Percentiles rank a stretch among this genome's conserved stretches.
Conservation (phyloP, 176 grass and related monocot genomes). For the Avena insularis region DNA sequence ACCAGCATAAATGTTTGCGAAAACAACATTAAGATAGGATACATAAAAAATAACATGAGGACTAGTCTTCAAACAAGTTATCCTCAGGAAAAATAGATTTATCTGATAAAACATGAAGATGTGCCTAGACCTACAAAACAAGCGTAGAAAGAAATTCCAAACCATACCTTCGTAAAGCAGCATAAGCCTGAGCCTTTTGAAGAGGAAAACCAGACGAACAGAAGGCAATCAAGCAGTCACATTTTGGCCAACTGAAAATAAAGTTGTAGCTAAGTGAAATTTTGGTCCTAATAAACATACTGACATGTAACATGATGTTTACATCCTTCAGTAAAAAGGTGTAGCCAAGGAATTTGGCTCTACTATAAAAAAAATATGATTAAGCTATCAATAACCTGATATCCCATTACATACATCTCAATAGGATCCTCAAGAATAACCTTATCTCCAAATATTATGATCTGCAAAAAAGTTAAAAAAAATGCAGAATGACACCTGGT, state of each 20-base stretch:
- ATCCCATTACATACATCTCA: conserved; percentile 86
- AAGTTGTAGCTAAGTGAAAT: conserved; percentile 39
- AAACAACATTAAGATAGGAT: conserved; percentile 13
- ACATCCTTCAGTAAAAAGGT: conserved; percentile 15
- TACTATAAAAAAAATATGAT: conserved; percentile 41
- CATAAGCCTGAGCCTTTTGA: conserved; percentile 85
- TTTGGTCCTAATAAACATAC: conserved; percentile 27
- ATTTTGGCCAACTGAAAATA: conserved; percentile 94
- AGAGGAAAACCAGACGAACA: conserved; percentile 95
- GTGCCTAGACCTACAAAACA: background rate
- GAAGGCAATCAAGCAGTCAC: conserved; percentile 98
- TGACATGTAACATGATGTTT: background rate
- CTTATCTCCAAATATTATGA: conserved; percentile 93
- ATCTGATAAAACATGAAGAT: conserved; percentile 6
- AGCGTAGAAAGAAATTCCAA: background rate
- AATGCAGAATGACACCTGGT: conserved; percentile 36
- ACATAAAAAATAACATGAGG: conserved; percentile 10
- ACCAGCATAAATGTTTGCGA: conserved; percentile 13
- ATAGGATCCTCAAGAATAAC: conserved; percentile 92
- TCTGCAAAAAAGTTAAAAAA: conserved; percentile 61
- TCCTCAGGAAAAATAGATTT: conserved; percentile 9
- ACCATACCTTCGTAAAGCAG: conserved; percentile 71
- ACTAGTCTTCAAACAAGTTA: conserved; percentile 25
- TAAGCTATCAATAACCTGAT: conserved; percentile 64
- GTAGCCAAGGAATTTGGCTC: conserved; percentile 37